phyloP scores from a whole-genome alignment of 352 stramenopile genomes.

The Pythium biforme region DNA sequence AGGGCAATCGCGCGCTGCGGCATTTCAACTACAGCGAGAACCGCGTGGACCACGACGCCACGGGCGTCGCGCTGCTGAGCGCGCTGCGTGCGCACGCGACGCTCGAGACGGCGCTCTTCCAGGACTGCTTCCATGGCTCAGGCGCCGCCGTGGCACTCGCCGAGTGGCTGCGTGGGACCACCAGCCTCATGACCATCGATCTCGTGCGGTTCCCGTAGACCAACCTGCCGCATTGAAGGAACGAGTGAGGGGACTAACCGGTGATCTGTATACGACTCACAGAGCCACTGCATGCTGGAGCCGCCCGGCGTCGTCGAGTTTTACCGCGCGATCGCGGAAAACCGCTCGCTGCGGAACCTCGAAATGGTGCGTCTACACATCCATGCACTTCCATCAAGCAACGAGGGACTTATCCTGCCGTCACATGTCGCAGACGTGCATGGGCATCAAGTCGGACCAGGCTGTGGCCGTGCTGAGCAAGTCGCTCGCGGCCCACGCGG shows the following conservation, averaged over 20 bases:
- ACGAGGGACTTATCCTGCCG: neutral
- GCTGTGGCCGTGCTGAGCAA: conserved; percentile 50
- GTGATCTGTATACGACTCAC: neutral
- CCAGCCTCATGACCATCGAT: conserved; percentile 46
- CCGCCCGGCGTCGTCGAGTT: conserved; percentile 57
- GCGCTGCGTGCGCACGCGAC: conserved; percentile 34
- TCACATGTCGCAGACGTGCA: conserved; percentile 41
- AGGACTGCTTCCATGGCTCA: conserved; percentile 48
- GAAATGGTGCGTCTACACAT: conserved; percentile 53
- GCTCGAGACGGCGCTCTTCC: conserved; percentile 56
- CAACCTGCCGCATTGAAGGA: too few species aligned
- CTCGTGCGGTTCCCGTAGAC: conserved; percentile 28
- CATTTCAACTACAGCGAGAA: conserved; percentile 66
- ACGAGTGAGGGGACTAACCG: too few species aligned
- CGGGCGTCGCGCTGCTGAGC: conserved; percentile 34
- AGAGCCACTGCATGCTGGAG: conserved; percentile 70
- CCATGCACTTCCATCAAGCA: too few species aligned
- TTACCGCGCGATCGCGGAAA: conserved; percentile 52
- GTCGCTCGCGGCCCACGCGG: conserved; percentile 39
- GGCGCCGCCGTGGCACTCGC: conserved; percentile 33
- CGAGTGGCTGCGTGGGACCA: conserved; percentile 29
- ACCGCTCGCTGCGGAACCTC: conserved; percentile 43
- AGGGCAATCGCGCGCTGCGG: conserved; percentile 43
- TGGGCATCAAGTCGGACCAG: conserved; percentile 61
- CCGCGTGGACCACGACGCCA: conserved; percentile 37